These are phyloP conservation scores for Cinchona pubescens DNA, from an alignment of 257 asterid species.

Conservation along the genomic window DNA sequence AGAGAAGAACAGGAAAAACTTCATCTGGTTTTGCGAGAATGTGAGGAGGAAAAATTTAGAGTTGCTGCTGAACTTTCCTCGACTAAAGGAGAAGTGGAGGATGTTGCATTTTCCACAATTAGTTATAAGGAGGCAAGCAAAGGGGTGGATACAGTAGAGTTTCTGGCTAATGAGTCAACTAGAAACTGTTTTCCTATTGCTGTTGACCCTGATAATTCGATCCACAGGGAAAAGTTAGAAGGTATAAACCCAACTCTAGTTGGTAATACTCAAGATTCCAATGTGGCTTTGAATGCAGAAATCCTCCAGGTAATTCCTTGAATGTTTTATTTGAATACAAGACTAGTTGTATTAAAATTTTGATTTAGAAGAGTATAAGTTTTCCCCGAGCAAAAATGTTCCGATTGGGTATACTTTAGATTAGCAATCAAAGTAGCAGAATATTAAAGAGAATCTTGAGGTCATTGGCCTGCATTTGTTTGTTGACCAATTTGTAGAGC, in stretches of 20 bases:
- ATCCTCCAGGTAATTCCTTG: conserved; percentile 43
- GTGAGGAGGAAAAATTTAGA: conserved; percentile 51
- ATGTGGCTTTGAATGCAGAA: conserved; percentile 21
- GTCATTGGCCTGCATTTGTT: not conserved
- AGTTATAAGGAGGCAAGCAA: conserved; percentile 32
- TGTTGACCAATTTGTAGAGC: conserved; percentile 1
- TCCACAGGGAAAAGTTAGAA: conserved; percentile 18
- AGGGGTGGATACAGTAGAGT: conserved; percentile 23
- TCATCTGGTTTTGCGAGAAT: conserved; percentile 47
- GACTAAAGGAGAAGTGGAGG: conserved; percentile 49
- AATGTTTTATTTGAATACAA: not conserved
- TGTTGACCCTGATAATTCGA: conserved; percentile 24
- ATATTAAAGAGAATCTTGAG: not conserved
- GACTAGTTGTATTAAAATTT: not conserved
- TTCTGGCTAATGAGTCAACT: conserved; percentile 23
- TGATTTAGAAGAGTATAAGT: not conserved
- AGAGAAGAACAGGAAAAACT: conserved; percentile 91
- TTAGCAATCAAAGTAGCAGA: not conserved
- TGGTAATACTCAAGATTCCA: conserved; percentile 30
- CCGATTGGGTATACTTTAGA: not conserved
- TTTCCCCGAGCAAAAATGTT: not conserved
- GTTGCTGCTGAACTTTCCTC: conserved; percentile 48
- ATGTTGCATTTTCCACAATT: conserved; percentile 30
- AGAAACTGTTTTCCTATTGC: conserved; percentile 31
- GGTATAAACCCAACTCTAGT: conserved; percentile 15